phyloP scores from a whole-genome alignment of 345 rosid species.

The Crucihimalaya himalaica region DNA sequence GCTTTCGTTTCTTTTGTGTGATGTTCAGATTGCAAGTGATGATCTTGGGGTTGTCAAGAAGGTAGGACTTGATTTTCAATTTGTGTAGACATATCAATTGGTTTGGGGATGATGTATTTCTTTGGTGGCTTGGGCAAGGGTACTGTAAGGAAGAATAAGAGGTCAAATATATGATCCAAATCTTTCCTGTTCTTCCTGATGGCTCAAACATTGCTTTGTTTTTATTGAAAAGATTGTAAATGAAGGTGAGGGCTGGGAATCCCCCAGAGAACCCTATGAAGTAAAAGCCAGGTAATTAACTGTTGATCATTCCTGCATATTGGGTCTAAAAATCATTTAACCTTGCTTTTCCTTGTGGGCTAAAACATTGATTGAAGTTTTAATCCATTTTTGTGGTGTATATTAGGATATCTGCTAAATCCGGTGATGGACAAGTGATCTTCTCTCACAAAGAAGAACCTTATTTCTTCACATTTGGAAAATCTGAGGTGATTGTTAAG shows the following conservation, averaged over 20 bases:
- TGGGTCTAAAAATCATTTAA: slow-evolving; percentile 4
- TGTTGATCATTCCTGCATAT: slow-evolving; percentile 26
- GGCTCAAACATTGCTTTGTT: slow-evolving; percentile 10
- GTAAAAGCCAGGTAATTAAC: slow-evolving; percentile 69
- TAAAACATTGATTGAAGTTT: not conserved
- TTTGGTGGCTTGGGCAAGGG: slow-evolving; percentile 15
- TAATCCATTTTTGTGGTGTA: slow-evolving; percentile 13
- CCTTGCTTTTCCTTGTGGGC: slow-evolving; percentile 9
- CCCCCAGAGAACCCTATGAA: slow-evolving; percentile 95
- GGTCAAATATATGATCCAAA: slow-evolving; percentile 2
- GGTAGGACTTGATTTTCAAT: slow-evolving; percentile 48
- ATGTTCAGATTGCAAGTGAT: slow-evolving; percentile 74
- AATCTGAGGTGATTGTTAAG: slow-evolving; percentile 66
- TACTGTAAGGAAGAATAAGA: slow-evolving; percentile 24
- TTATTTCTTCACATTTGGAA: slow-evolving; percentile 86
- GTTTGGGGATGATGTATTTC: not conserved
- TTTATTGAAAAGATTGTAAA: slow-evolving; percentile 54
- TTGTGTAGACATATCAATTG: not conserved
- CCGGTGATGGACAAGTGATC: slow-evolving; percentile 68
- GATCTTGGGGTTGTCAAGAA: slow-evolving; percentile 90
- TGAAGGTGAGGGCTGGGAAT: slow-evolving; percentile 96
- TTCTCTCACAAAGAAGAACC: slow-evolving; percentile 66
- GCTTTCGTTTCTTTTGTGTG: slow-evolving; percentile 14
- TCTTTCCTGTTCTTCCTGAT: slow-evolving; percentile 19
- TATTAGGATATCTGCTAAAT: slow-evolving; percentile 80